Evolutionary conservation across 208 protist species (phyloP), one percentile per base, ranked within the genome.

Genomic region (Wallacemonas sp.): DNA sequence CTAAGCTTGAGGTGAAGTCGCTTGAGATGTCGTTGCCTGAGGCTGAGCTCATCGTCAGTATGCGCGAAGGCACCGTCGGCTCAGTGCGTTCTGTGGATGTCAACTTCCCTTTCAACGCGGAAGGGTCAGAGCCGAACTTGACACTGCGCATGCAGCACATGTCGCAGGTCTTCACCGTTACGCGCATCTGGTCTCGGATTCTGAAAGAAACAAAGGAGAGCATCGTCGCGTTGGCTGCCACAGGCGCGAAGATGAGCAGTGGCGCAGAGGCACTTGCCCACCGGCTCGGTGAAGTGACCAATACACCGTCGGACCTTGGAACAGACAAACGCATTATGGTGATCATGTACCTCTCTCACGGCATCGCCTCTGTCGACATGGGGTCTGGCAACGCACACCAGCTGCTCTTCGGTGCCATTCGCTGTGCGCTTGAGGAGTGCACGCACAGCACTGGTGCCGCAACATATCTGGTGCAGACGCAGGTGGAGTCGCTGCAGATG

Each of bases 1-100:
- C 83, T 26, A 88, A 84, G 66, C 74, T 96, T 19, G 91, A 96
- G 72, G 84, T 94, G 47, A 93, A 93, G 71, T 92, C 88, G 28
- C 33, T 96, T 2, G 91, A 94, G 67, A 66, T 94, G 47, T 73
- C 65, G 45, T 46, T 96, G 22, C 84, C 83, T 1, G 79, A 91
- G 60, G 66, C 78, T 31, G 79, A 84, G 65, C 30, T 83, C 6
- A 54, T 42, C 21, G 34, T 82, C n/a, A 84, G 83, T 63, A 42
- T 69, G 51, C 82, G 82, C 2, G 49, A 75, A 12, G 61, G 68
- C 26, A 63, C 22, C 9, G 28, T 67, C 22, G 72, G 39, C 21
- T n/a, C 34, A 33, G 55, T 85, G 1, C 46, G 78, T 55, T 59
- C 58, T 70, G 51, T 92, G 34, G 47, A 66, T 17, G 62, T 76